A percentile compares a stretch with the other conserved stretches of the same genome.
Conservation (phyloP, 371 early-diverging fungal genomes). For the Syncephalastrum contaminatum region DNA sequence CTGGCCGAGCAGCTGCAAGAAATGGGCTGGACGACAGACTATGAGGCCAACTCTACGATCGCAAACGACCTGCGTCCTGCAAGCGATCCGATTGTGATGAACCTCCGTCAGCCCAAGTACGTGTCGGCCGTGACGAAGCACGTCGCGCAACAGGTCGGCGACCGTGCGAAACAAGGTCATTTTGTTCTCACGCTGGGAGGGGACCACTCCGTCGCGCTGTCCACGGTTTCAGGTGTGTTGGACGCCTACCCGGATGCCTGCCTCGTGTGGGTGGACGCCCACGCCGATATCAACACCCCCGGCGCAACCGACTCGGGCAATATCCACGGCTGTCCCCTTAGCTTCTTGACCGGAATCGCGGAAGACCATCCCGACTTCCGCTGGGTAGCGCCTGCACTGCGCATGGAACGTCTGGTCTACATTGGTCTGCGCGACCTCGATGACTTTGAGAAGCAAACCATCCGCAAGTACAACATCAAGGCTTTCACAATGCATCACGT, state of each 20-base stretch:
- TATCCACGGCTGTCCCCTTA: constrained; percentile 94
- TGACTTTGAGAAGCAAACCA: constrained; percentile 78
- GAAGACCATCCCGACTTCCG: constrained; percentile 67
- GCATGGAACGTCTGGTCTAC: constrained; percentile 81
- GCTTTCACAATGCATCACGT: constrained; percentile 97
- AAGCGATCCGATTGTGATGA: constrained; percentile 68
- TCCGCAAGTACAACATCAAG: constrained; percentile 78
- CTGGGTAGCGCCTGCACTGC: constrained; percentile 85
- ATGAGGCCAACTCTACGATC: constrained; percentile 68
- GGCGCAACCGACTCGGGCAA: constrained; percentile 87
- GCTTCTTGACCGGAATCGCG: constrained; percentile 87
- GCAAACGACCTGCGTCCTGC: constrained; percentile 52
- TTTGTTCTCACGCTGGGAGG: constrained; percentile 93
- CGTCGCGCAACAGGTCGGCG: constrained; percentile 67
- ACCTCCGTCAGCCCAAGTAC: constrained; percentile 83
- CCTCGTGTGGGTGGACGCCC: constrained; percentile 97
- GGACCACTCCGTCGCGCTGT: constrained; percentile 93
- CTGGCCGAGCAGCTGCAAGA: constrained; percentile 77
- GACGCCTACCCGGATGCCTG: constrained; percentile 82
- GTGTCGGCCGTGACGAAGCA: constrained; percentile 78
- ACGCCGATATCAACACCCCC: constrained; percentile 97
- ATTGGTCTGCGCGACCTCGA: constrained; percentile 97
- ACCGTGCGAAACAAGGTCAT: constrained; percentile 64
- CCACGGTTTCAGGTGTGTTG: constrained; percentile 84
- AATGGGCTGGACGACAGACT: constrained; percentile 78